Evolutionary conservation across 179 eudicot genomes (phyloP).

Genomic region (Beta macrorhiza): DNA sequence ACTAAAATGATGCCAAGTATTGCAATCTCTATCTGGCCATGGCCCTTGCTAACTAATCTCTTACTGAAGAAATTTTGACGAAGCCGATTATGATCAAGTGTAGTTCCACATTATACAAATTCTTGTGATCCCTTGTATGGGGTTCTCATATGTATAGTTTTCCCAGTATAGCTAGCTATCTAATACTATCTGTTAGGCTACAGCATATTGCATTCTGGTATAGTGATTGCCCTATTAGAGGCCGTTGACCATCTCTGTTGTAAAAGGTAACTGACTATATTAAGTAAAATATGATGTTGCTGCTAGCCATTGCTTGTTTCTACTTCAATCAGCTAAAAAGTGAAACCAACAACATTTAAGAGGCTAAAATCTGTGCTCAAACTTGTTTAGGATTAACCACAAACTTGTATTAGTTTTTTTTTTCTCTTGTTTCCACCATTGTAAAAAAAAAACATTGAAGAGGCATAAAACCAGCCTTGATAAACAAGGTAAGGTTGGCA

Average conservation of each 20-base stretch:
- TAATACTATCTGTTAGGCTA: not conserved
- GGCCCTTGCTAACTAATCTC: not conserved
- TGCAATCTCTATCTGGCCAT: not conserved
- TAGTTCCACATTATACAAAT: not conserved
- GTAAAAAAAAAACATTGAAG: too few species aligned
- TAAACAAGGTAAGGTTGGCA: too few species aligned
- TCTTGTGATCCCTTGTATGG: not conserved
- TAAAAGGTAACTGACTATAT: not conserved
- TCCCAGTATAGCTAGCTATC: slow-evolving; percentile 7
- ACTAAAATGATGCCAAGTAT: not conserved
- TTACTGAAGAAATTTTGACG: slow-evolving; percentile 9
- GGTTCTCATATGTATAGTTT: slow-evolving; percentile 19
- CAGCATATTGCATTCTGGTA: not conserved
- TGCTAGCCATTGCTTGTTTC: not conserved
- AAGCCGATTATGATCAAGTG: not conserved
- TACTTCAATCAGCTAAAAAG: not conserved
- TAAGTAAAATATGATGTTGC: not conserved
- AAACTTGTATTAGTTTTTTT: too few species aligned
- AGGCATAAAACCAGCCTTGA: too few species aligned
- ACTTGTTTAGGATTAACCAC: too few species aligned
- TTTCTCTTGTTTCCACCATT: too few species aligned
- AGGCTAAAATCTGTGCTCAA: too few species aligned
- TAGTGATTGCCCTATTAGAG: not conserved
- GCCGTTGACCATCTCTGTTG: slow-evolving; percentile 2
- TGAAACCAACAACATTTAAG: too few species aligned